A percentile compares a stretch with the other conserved stretches of the same genome.
Evolutionary conservation across 208 protist species (phyloP).

Genomic region (Trypanosoma caninum): DNA sequence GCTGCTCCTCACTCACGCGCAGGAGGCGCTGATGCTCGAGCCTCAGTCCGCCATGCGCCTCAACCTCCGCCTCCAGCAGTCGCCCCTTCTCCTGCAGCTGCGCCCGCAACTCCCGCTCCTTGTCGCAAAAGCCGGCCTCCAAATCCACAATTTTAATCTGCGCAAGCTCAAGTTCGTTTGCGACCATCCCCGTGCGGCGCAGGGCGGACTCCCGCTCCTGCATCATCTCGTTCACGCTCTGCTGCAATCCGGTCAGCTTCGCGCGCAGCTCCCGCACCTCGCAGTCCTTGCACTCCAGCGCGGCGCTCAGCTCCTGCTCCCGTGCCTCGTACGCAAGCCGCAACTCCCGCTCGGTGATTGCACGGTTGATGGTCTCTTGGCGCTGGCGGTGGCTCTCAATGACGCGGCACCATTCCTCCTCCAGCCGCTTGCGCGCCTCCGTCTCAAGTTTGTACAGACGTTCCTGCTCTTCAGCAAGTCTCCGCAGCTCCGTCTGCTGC

Average conservation of each 20-base stretch:
- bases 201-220: slow-evolving; percentile 63
- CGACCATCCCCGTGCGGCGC: slow-evolving; percentile 52
- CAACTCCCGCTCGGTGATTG: slow-evolving; percentile 43
- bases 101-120: slow-evolving; percentile 25
- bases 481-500: slow-evolving; percentile 43
- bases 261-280: slow-evolving; percentile 46
- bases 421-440: slow-evolving; percentile 44
- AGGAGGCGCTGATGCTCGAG: slow-evolving; percentile 30
- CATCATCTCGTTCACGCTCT: slow-evolving; percentile 41
- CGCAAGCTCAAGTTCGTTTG: slow-evolving; percentile 72
- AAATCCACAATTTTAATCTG: slow-evolving; percentile 47
- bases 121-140: slow-evolving; percentile 25
- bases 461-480: slow-evolving; percentile 43
- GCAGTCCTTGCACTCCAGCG: slow-evolving; percentile 35
- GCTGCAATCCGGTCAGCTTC: slow-evolving; percentile 43
- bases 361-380: slow-evolving; percentile 42
- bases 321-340: slow-evolving; percentile 38
- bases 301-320: slow-evolving; percentile 45
- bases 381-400: slow-evolving; percentile 45
- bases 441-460: slow-evolving; percentile 50
- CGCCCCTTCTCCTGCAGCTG: slow-evolving; percentile 27
- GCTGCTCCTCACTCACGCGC: slow-evolving; percentile 19
- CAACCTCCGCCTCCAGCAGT: slow-evolving; percentile 27
- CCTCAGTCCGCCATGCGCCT: slow-evolving; percentile 7
- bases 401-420: slow-evolving; percentile 58